These are phyloP conservation scores for Colletotrichum higginsianum DNA, from an alignment of 2,329 filamentous ascomycete genomes.

Conservation along the genomic window DNA sequence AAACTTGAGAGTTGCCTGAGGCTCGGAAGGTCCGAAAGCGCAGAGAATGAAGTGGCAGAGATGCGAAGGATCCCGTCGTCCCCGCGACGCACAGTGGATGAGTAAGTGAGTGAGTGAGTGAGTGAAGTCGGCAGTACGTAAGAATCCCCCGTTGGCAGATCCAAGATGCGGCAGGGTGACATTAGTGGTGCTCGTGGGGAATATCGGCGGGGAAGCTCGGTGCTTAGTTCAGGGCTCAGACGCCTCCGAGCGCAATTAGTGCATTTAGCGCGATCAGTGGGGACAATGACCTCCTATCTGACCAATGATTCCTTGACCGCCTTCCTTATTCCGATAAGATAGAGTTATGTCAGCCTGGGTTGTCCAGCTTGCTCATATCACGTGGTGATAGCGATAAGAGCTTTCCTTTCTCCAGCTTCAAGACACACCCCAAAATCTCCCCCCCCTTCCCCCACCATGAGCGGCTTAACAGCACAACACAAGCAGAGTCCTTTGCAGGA, in stretches of 20 bases:
- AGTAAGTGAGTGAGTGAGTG: neutral
- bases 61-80: constrained; percentile 7
- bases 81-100: neutral
- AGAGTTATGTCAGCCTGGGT: rapidly evolving
- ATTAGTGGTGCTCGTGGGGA: neutral
- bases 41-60: neutral
- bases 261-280: neutral
- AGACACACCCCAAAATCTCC: constrained; percentile 16
- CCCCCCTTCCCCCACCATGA: constrained; percentile 21
- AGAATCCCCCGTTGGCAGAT: neutral
- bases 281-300: neutral
- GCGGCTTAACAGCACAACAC: constrained; percentile 22
- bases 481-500: constrained; percentile 34
- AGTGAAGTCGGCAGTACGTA: neutral
- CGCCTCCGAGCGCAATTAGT: constrained; percentile 7
- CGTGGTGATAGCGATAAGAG: constrained; percentile 46
- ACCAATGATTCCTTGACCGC: constrained; percentile 10
- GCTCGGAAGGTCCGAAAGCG: neutral
- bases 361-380: neutral
- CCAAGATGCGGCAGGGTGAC: neutral
- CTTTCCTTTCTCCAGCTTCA: constrained; percentile 39
- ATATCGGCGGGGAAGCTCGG: constrained; percentile 28
- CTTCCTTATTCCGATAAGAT: neutral
- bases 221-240: neutral
- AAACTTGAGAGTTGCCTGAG: constrained; percentile 1